Evolutionary conservation across 768 basidiomycete species (phyloP), one percentile per base, ranked within the genome.

Genomic region (Gymnopilus junonius): DNA sequence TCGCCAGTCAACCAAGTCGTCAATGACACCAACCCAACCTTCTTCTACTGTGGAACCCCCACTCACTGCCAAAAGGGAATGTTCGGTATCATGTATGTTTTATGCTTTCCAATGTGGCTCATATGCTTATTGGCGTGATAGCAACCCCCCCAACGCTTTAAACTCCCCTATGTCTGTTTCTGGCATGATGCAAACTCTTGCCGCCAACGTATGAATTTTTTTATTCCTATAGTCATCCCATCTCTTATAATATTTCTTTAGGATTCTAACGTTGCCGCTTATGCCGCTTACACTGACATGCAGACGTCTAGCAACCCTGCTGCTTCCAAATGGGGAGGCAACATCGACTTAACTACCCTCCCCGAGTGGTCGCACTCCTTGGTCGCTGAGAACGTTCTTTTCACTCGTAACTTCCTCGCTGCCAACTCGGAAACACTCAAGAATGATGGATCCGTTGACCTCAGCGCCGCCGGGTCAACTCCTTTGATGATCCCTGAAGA

Each of bases 31-130:
- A 81, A 86, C 69, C 83, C 90, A n/a, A 81, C 80, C 58, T 92
- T 83, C 85, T 92, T 81, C 86, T 89, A 87, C 81, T 94, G 92
- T 75, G 86, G 78, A 64, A 84, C 85, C 50, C 85, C 89, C 45
- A 76, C 69, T 59, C 92, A 94, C 74, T 94, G 93, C 73, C 74
- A 85, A 72, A 88, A 91, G 82, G 93, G 92, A 69, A 94, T 94
- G 91, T 94, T 92, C 73, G 91, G 90, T 77, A 83, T 90, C 77
- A 87, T 91, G 84, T 85, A 70, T 62, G 77, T 72, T 14, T 62
- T 43, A 23, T 48, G 34, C 43, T 35, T 32, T 50, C 17, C 3
- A 32, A 39, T 27, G 32, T 46, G 8, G 27, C 11, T 48, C 6
- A 21, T 51, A 61, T 48, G 54, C 54, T 70, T 17, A 72, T 61